These are phyloP conservation scores for Nothopassalora personata DNA, from an alignment of 2,329 filamentous ascomycete species.

Conservation along the genomic window DNA sequence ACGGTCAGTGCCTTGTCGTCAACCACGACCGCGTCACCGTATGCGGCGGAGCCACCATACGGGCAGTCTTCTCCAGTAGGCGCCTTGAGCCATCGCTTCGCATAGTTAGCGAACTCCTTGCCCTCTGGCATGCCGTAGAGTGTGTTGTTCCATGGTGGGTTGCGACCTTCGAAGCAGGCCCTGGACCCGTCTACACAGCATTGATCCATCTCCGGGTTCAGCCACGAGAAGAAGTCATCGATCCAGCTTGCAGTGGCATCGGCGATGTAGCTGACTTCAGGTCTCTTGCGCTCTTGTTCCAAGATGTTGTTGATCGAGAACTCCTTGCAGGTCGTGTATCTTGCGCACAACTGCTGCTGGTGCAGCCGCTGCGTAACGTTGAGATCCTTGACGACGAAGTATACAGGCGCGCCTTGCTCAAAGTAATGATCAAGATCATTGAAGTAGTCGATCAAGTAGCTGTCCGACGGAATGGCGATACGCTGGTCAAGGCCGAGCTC, in stretches of 20 bases:
- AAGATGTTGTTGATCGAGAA: constrained; percentile 83
- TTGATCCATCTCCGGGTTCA: constrained; percentile 76
- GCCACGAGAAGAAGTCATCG: constrained; percentile 92
- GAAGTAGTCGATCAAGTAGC: constrained; percentile 93
- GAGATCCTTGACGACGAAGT: constrained; percentile 81
- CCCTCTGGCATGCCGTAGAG: constrained; percentile 88
- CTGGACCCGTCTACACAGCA: constrained; percentile 60
- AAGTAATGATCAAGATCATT: constrained; percentile 93
- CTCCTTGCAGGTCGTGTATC: constrained; percentile 81
- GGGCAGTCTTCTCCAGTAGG: constrained; percentile 81
- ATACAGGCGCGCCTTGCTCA: constrained; percentile 85
- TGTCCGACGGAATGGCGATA: constrained; percentile 87
- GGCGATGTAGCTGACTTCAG: constrained; percentile 80
- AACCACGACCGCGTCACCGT: constrained; percentile 76
- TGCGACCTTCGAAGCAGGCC: constrained; percentile 71
- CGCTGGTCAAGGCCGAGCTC: constrained; percentile 88
- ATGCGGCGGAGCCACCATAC: constrained; percentile 80
- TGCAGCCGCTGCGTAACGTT: constrained; percentile 70
- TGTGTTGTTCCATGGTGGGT: constrained; percentile 83
- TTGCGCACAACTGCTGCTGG: constrained; percentile 83
- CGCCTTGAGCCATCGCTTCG: constrained; percentile 73
- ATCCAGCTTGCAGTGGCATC: constrained; percentile 91
- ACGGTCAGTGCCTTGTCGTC: constrained; percentile 63
- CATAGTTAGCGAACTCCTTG: constrained; percentile 81
- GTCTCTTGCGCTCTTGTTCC: constrained; percentile 87